A percentile compares a stretch with the other conserved stretches of the same genome.
Evolutionary conservation across 2,329 filamentous ascomycete species (phyloP).

Genomic region (Botrytis paeoniae): DNA sequence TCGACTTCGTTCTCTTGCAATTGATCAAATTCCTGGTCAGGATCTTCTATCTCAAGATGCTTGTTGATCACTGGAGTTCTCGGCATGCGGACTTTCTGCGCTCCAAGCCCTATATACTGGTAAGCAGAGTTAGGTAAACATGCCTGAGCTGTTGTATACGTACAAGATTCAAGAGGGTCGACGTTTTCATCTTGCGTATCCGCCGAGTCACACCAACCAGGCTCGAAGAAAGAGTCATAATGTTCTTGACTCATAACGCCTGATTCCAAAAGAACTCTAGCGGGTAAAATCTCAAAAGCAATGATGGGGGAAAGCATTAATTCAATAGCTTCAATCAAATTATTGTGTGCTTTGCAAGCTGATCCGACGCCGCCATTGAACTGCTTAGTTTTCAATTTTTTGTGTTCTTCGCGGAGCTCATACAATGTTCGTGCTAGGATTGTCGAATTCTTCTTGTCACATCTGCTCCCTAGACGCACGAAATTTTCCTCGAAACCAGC

Average conservation of each 20-base stretch:
- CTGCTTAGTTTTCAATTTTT: conserved; percentile 32
- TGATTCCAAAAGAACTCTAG: conserved; percentile 51
- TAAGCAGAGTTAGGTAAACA: conserved; percentile 3
- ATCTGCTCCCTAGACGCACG: conserved; percentile 50
- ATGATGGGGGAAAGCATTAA: neutral
- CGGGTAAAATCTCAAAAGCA: conserved; percentile 48
- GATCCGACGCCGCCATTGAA: neutral
- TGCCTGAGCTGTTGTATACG: conserved; percentile 1
- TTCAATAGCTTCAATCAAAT: neutral
- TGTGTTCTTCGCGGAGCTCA: conserved; percentile 48
- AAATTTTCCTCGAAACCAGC: conserved; percentile 57
- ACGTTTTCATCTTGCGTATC: conserved; percentile 1
- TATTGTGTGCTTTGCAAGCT: neutral
- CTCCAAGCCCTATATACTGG: conserved; percentile 27
- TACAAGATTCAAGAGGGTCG: conserved; percentile 25
- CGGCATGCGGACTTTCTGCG: conserved; percentile 28
- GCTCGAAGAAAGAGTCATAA: conserved; percentile 56
- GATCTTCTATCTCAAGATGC: conserved; percentile 33
- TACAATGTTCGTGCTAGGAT: conserved; percentile 67
- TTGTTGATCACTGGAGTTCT: conserved; percentile 31
- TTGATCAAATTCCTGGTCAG: conserved; percentile 34
- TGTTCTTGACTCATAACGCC: conserved; percentile 63
- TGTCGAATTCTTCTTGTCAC: conserved; percentile 47
- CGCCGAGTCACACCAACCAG: conserved; percentile 36
- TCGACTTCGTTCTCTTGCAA: conserved; percentile 30